Evolutionary conservation across 208 protist genomes (phyloP).

Genomic region (Crithidia acanthocephali): DNA sequence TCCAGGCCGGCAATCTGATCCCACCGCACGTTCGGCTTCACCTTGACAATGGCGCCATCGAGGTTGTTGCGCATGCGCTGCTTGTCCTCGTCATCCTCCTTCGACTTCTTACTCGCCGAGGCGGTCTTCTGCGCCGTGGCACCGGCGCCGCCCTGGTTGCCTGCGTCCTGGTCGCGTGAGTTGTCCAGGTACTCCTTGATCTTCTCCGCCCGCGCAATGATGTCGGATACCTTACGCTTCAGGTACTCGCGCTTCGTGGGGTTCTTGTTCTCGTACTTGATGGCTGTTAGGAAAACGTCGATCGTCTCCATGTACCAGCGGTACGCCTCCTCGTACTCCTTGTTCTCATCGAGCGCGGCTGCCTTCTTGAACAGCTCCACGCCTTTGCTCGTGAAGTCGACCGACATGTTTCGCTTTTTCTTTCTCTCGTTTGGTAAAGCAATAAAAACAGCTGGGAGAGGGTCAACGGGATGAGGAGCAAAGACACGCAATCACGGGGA

Average conservation of each 20-base stretch:
- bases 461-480: background rate
- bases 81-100: conserved; percentile 94
- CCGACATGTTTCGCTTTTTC: conserved; percentile 59
- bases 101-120: conserved; percentile 82
- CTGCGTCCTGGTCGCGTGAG: conserved; percentile 65
- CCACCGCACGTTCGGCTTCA: conserved; percentile 90
- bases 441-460: conserved; percentile 27
- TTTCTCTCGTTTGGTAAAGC: too few relatives aligned
- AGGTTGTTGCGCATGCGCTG: conserved; percentile 88
- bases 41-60: conserved; percentile 70
- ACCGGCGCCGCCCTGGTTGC: conserved; percentile 14
- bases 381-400: conserved; percentile 94
- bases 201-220: conserved; percentile 95
- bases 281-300: conserved; percentile 95
- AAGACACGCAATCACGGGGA: background rate
- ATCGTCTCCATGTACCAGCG: conserved; percentile 94
- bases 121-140: conserved; percentile 71
- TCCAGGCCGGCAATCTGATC: conserved; percentile 92
- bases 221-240: conserved; percentile 92
- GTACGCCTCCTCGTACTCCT: conserved; percentile 95
- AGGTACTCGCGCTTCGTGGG: conserved; percentile 93
- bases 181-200: conserved; percentile 95
- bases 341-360: conserved; percentile 84
- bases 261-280: conserved; percentile 97
- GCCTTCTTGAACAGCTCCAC: conserved; percentile 95